Evolutionary conservation across 371 early-diverging fungal species (phyloP), one percentile per base, ranked within the genome.

Genomic region (Mortierella sp.): DNA sequence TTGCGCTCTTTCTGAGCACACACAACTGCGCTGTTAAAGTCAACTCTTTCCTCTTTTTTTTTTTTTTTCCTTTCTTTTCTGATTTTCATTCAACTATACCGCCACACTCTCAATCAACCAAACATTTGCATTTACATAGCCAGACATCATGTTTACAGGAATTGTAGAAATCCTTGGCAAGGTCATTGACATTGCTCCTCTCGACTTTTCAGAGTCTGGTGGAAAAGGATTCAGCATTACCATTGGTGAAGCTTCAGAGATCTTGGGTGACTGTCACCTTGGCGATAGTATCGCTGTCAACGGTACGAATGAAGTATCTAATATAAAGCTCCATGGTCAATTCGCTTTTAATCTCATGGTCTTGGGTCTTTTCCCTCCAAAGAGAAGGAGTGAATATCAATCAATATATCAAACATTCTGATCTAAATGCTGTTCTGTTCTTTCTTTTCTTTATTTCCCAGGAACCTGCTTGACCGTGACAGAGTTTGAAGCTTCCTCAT

Each of bases 381-480:
- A 29, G 9, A 13, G 26, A 9, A 23, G 22, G 37, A 22, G 40
- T 2, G 40, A 22, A 17, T 17, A 8, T 8, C 12, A 1, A 47
- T 28, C 13, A 2, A 29, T 37, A 58, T 4, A 5, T 43, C 15
- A 12, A 42, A 15, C 15, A 42, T 42, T 42, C 9, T 37, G 19
- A 29, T 35, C 26, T 55, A 1, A 1, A 59, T 1, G 22, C 62
- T 32, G 55, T 42, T 54, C 62, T 37, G 29, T 34, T 29, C 22
- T 40, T 15, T 60, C 23, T 54, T n/a, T 60, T 19, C 13, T 31
- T 42, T 45, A 55, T 2, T 49, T 61, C 55, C 47, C 37, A 95
- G 96, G 96, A 40, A 96, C 96, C 28, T 98, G 99, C 83, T 85
- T 98, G 72, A 98, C 99, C 1, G 98, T 97, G 10, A 98, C 98